Base-by-base conservation (phyloP, 1,284 basidiomycete species). In the Schizophyllum commune region DNA sequence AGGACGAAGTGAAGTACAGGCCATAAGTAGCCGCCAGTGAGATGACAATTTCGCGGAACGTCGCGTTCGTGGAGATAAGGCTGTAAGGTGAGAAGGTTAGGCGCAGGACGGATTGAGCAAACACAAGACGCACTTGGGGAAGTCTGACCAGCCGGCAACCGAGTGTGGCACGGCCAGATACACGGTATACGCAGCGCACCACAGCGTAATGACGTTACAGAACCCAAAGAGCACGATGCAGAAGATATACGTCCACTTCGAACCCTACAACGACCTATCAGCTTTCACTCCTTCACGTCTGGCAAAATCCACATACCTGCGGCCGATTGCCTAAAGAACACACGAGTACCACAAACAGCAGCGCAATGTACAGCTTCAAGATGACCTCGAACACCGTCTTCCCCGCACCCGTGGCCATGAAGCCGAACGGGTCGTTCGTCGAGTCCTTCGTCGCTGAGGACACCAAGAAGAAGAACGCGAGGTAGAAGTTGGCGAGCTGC, bases 271-370 rank as follows among this genome's bases (percentile, higher is more conserved):
- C 56, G 51, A 21, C 5, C 57, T 7, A 39, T 57, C 58, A 27
- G 63, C 33, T 27, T 58, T 55, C 60, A 56, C 53, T 60, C 56
- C 27, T 22, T 52, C 32, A 56, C 22, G n/a, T 2, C 60, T 21
- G 62, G 34, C 53, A 1, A 32, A 17, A 33, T 54, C 33, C 59
- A 66, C 74, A 52, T 54, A 81, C 83, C 72, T 92, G 90, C 56
- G 92, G 92, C 59, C 92, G 84, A 73, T 95, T 95, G 56, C 92
- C 92, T 60, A 95, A 83, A 57, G 90, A 92, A 75, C 89, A 91
- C 60, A 92, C 87, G 53, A 85, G 77, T 64, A 90, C 81, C 62
- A 92, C 80, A 73, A 91, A 89, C 61, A 92, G 74, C 58, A 91
- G 78, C 57, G 82, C 86, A 63, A 92, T 88, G 71, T 92, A 92